These are phyloP conservation scores for Agarophyton chilense DNA, from an alignment of 23 red algal genomes.

Conservation along the genomic window DNA sequence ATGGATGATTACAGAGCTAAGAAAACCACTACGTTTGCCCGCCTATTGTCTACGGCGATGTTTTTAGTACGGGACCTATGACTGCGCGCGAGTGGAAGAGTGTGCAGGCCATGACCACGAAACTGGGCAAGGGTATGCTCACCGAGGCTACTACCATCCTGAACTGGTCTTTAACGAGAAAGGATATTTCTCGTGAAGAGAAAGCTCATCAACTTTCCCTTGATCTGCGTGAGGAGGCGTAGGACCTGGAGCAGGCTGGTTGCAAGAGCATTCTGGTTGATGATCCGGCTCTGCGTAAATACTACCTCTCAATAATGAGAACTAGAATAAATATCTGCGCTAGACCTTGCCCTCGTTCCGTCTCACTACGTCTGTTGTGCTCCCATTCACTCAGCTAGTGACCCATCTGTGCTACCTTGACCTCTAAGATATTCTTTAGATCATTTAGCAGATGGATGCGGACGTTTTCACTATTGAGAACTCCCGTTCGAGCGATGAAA, in stretches of 20 bases:
- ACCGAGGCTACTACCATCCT: slow-evolving; percentile 89
- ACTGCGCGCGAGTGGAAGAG: slow-evolving; percentile 77
- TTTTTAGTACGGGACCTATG: slow-evolving; percentile 80
- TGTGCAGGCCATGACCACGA: slow-evolving; percentile 76
- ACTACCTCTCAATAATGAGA: slow-evolving; percentile 71
- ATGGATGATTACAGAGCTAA: slow-evolving; percentile 91
- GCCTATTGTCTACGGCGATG: slow-evolving; percentile 87
- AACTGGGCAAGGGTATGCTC: slow-evolving; percentile 95
- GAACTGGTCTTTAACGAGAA: slow-evolving; percentile 91
- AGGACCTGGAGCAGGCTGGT: slow-evolving; percentile 83
- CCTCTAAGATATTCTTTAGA: slow-evolving; percentile 83
- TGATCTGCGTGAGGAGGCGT: slow-evolving; percentile 81
- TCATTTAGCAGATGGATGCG: slow-evolving; percentile 82
- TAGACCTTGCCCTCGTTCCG: slow-evolving; percentile 89
- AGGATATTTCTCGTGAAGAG: slow-evolving; percentile 82
- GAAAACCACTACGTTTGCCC: slow-evolving; percentile 85
- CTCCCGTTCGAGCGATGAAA: slow-evolving; percentile 77
- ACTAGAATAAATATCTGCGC: slow-evolving; percentile 75
- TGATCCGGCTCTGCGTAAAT: slow-evolving; percentile 90
- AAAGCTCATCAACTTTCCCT: slow-evolving; percentile 82
- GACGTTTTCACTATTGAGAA: slow-evolving; percentile 92
- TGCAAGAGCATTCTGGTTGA: slow-evolving; percentile 85
- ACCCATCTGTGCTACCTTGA: slow-evolving; percentile 96
- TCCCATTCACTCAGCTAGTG: slow-evolving; percentile 70
- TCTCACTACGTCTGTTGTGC: slow-evolving; percentile 71